phyloP scores from a whole-genome alignment of 768 basidiomycete species.

The Lactifluus echinatus region DNA sequence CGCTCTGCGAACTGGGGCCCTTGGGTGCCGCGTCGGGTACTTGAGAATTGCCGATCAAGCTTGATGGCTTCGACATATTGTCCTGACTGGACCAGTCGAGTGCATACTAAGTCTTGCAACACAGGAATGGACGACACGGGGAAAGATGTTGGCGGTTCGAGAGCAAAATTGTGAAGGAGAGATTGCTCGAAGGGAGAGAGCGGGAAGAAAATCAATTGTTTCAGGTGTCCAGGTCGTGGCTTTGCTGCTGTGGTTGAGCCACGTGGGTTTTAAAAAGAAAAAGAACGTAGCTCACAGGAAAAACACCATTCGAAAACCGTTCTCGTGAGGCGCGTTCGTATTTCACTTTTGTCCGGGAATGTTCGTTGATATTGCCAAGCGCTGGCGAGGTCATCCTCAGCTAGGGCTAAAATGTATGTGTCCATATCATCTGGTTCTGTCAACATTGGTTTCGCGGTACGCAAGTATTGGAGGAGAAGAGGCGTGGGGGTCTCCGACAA shows the following conservation, averaged over 20 bases:
- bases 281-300: conserved; percentile 43
- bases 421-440: conserved; percentile 63
- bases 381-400: conserved; percentile 52
- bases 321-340: conserved; percentile 44
- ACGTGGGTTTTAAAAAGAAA: background rate
- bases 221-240: conserved; percentile 42
- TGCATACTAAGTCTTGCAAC: conserved; percentile 71
- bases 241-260: conserved; percentile 7
- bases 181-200: conserved; percentile 57
- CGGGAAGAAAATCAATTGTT: conserved; percentile 56
- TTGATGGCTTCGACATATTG: conserved; percentile 66
- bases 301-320: conserved; percentile 63
- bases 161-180: conserved; percentile 47
- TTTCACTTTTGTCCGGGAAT: conserved; percentile 50
- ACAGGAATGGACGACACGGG: conserved; percentile 43
- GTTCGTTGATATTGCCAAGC: conserved; percentile 72
- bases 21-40: conserved; percentile 28
- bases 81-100: conserved; percentile 67
- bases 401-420: conserved; percentile 59
- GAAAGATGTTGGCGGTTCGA: conserved; percentile 43
- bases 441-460: conserved; percentile 64
- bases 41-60: conserved; percentile 54
- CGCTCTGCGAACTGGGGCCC: conserved; percentile 36
- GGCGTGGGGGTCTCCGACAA: conserved; percentile 36
- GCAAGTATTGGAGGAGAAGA: conserved; percentile 65